phyloP scores from a whole-genome alignment of 345 rosid genomes.

The Erysimum cheiranthoides region DNA sequence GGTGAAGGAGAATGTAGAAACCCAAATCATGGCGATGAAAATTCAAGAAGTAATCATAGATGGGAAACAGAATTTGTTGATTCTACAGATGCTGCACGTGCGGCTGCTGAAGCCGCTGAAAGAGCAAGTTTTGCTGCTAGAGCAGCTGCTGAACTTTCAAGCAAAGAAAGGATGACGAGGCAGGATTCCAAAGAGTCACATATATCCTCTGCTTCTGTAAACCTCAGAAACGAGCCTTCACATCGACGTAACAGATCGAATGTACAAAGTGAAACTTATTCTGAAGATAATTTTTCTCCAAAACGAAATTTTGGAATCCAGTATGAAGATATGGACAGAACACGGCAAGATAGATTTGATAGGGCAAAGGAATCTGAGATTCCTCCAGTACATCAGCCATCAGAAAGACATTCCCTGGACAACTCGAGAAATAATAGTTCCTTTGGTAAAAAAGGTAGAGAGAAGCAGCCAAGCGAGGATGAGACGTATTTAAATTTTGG shows the following conservation, averaged over 20 bases:
- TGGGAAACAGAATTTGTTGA: slow-evolving; percentile 86
- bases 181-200: slow-evolving; percentile 38
- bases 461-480: slow-evolving; percentile 35
- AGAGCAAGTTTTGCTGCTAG: slow-evolving; percentile 96
- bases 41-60: slow-evolving; percentile 27
- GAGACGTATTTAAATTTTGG: slow-evolving; percentile 37
- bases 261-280: slow-evolving; percentile 21
- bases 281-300: slow-evolving; percentile 35
- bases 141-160: slow-evolving; percentile 93
- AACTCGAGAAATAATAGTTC: slow-evolving; percentile 45
- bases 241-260: slow-evolving; percentile 36
- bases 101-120: slow-evolving; percentile 98
- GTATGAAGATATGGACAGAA: slow-evolving; percentile 38
- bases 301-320: slow-evolving; percentile 34
- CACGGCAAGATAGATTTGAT: slow-evolving; percentile 19
- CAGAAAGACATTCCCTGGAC: slow-evolving; percentile 50
- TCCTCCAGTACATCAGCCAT: slow-evolving; percentile 24
- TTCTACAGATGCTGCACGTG: slow-evolving; percentile 92
- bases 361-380: slow-evolving; percentile 29
- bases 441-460: slow-evolving; percentile 39
- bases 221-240: slow-evolving; percentile 34
- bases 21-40: slow-evolving; percentile 23
- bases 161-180: slow-evolving; percentile 54
- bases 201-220: slow-evolving; percentile 30
- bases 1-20: slow-evolving; percentile 41